Conservation (phyloP, 2,329 filamentous ascomycete species). For the Trichophyton mentagrophytes region DNA sequence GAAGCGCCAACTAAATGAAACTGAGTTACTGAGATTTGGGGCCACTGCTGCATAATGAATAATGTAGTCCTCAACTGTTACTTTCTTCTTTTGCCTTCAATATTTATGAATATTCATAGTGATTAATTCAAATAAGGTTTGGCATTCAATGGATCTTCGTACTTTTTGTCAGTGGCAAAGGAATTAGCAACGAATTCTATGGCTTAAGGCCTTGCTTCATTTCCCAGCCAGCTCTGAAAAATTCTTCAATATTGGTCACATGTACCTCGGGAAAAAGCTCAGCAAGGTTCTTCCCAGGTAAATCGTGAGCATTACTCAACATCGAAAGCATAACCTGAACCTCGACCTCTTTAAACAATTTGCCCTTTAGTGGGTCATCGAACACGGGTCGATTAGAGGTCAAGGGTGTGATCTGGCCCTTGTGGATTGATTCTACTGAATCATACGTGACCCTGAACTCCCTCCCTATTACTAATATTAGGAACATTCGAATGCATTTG, state of each 20-base stretch:
- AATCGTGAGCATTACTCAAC: neutral
- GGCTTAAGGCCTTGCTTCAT: neutral
- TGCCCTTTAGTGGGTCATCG: neutral
- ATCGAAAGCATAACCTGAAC: conserved; percentile 1
- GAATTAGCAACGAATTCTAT: neutral
- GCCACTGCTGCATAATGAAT: no score
- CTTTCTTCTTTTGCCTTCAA: no score
- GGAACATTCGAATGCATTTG: neutral
- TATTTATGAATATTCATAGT: no score
- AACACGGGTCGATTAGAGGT: neutral
- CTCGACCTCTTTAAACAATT: neutral
- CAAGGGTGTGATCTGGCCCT: neutral
- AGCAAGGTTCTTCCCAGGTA: neutral
- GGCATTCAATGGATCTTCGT: no score
- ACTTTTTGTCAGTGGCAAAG: no score
- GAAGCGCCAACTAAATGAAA: no score
- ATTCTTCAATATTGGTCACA: neutral
- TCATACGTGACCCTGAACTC: conserved; percentile 2
- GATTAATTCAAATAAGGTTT: no score
- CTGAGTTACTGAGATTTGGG: no score
- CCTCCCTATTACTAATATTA: neutral
- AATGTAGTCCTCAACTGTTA: no score
- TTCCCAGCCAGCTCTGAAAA: neutral
- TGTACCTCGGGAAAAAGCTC: neutral
- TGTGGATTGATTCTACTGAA: neutral